Percentiles rank a stretch among this genome's conserved stretches.
phyloP scores from a whole-genome alignment of 2,329 filamentous ascomycete species.

The Neocucurbitaria cava region DNA sequence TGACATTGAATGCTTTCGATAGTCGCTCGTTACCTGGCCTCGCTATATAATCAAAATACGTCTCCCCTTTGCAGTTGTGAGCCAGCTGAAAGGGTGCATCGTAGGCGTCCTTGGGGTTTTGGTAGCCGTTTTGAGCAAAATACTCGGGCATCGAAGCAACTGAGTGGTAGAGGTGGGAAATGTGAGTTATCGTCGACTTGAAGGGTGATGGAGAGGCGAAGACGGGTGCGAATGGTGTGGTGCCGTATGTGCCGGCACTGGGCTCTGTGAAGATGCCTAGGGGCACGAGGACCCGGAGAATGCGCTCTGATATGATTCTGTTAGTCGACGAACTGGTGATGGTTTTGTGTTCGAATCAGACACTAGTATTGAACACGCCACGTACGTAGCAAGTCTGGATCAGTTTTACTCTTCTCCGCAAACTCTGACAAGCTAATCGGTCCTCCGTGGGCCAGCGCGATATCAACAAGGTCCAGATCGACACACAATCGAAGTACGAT shows the following conservation, averaged over 20 bases:
- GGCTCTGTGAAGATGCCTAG: constrained; percentile 7
- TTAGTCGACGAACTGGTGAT: not conserved
- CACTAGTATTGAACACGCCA: not conserved
- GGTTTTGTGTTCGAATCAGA: not conserved
- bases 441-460: constrained; percentile 10
- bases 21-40: constrained; percentile 14
- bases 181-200: constrained; percentile 7
- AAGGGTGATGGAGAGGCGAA: constrained; percentile 15
- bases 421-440: constrained; percentile 13
- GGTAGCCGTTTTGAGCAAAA: constrained; percentile 37
- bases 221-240: constrained; percentile 3
- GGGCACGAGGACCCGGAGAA: constrained; percentile 10
- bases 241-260: constrained; percentile 1
- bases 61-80: constrained; percentile 11
- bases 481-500: constrained; percentile 15
- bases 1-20: constrained; percentile 35
- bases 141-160: constrained; percentile 30
- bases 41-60: constrained; percentile 38
- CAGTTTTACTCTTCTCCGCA: constrained; percentile 13
- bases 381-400: constrained; percentile 14
- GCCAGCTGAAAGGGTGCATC: constrained; percentile 36
- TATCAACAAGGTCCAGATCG: constrained; percentile 22
- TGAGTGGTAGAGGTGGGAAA: constrained; percentile 9
- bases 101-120: constrained; percentile 32
- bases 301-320: constrained; percentile 5